Conservation (phyloP, 345 rosid species). For the Cardamine occulta region DNA sequence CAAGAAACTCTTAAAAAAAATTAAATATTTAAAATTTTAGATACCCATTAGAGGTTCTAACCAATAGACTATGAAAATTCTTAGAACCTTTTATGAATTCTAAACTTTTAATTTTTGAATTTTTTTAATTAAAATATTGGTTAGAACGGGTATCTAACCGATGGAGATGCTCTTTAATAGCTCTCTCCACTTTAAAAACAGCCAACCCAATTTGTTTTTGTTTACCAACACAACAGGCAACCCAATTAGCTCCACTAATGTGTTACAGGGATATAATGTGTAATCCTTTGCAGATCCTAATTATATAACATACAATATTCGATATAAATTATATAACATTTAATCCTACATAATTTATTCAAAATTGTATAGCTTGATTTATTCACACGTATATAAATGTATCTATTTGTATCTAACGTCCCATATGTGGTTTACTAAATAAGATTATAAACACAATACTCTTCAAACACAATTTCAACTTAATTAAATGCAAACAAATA, state of each 20-base stretch:
- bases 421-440: neutral
- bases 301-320: too few relatives aligned
- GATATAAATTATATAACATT: neutral
- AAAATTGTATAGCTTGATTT: neutral
- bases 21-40: too few relatives aligned
- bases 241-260: slow-evolving; percentile 21
- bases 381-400: neutral
- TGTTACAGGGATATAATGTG: neutral
- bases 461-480: neutral
- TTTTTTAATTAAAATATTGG: too few relatives aligned
- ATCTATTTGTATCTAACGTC: neutral
- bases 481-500: neutral
- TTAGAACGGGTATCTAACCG: too few relatives aligned
- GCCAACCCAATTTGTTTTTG: slow-evolving; percentile 12
- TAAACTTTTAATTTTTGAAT: too few relatives aligned
- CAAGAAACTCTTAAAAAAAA: too few relatives aligned
- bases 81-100: too few relatives aligned
- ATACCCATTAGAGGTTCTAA: too few relatives aligned
- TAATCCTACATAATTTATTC: neutral
- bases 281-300: neutral
- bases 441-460: neutral
- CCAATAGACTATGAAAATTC: too few relatives aligned
- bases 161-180: too few relatives aligned
- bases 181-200: slow-evolving; percentile 4
- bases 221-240: slow-evolving; percentile 32